phyloP scores from a whole-genome alignment of 495 filamentous ascomycete genomes.

The Penicillium cataractarum region DNA sequence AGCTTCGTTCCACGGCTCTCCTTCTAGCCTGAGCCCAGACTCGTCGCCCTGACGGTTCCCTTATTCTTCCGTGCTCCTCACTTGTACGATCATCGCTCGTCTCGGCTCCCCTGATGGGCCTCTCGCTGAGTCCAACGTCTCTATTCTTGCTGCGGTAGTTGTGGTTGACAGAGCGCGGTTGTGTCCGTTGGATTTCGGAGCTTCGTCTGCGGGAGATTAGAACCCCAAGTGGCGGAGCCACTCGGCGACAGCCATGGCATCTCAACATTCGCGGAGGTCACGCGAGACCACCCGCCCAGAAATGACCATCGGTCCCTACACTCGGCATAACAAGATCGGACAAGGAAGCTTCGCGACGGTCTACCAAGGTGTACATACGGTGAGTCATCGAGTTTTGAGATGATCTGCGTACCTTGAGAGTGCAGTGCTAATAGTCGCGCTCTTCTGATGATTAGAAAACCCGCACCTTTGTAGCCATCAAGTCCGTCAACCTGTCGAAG shows the following conservation, averaged over 20 bases:
- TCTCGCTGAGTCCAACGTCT: constrained; percentile 25
- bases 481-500: constrained; percentile 87
- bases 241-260: constrained; percentile 39
- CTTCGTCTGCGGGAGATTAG: constrained; percentile 17
- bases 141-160: constrained; percentile 45
- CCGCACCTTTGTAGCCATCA: constrained; percentile 83
- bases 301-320: constrained; percentile 75
- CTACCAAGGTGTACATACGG: constrained; percentile 82
- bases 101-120: constrained; percentile 42
- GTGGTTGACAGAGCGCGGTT: constrained; percentile 40
- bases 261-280: constrained; percentile 48
- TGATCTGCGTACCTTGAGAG: neutral
- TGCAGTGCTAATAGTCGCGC: constrained; percentile 45
- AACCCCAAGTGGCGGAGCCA: constrained; percentile 16
- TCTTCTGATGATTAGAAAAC: constrained; percentile 47
- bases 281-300: constrained; percentile 53
- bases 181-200: constrained; percentile 12
- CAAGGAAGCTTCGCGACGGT: constrained; percentile 96
- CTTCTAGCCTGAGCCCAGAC: constrained; percentile 13
- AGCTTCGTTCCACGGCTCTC: constrained; percentile 19
- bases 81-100: constrained; percentile 8
- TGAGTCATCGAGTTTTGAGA: constrained; percentile 57
- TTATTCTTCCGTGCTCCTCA: constrained; percentile 23
- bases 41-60: constrained; percentile 19
- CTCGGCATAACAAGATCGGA: constrained; percentile 81